Conservation (phyloP, 1,284 basidiomycete genomes). For the Ustilago crameri region DNA sequence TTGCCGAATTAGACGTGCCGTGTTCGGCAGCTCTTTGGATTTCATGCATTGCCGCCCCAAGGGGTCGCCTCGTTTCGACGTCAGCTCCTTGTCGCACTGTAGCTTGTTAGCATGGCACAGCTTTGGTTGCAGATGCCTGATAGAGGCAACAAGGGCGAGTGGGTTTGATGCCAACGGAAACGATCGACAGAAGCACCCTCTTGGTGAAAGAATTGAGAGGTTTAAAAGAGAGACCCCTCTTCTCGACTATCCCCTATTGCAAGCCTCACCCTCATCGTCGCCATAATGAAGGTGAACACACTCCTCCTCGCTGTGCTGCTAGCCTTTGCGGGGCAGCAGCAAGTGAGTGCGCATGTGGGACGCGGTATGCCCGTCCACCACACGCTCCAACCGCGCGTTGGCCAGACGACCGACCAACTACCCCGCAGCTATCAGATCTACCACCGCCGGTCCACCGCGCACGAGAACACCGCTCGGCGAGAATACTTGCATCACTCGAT, state of each 20-base stretch:
- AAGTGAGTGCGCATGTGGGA: constrained; percentile 8
- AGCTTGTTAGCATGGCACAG: no score
- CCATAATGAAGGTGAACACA: constrained; percentile 6
- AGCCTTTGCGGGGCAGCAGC: constrained; percentile 5
- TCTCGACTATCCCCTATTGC: not conserved
- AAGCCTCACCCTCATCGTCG: not conserved
- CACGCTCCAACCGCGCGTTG: constrained; percentile 6
- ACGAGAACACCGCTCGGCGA: not conserved
- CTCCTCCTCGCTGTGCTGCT: constrained; percentile 11
- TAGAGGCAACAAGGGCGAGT: no score
- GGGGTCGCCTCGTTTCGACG: no score
- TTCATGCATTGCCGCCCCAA: no score
- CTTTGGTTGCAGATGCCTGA: no score
- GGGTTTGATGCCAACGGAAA: no score
- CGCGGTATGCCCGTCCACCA: constrained; percentile 18
- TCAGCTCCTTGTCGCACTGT: no score
- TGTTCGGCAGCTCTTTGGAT: no score
- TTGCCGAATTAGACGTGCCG: no score
- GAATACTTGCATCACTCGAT: constrained; percentile 15
- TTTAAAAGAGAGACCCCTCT: no score
- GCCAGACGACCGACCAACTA: constrained; percentile 6
- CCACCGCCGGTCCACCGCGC: constrained; percentile 10
- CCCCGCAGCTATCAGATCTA: not conserved
- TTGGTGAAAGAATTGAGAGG: no score
- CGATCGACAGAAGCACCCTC: no score